A percentile compares a stretch with the other conserved stretches of the same genome.
These are phyloP conservation scores for Pseudonitzschia pungens DNA, from an alignment of 108 stramenopile genomes.

Conservation along the genomic window DNA sequence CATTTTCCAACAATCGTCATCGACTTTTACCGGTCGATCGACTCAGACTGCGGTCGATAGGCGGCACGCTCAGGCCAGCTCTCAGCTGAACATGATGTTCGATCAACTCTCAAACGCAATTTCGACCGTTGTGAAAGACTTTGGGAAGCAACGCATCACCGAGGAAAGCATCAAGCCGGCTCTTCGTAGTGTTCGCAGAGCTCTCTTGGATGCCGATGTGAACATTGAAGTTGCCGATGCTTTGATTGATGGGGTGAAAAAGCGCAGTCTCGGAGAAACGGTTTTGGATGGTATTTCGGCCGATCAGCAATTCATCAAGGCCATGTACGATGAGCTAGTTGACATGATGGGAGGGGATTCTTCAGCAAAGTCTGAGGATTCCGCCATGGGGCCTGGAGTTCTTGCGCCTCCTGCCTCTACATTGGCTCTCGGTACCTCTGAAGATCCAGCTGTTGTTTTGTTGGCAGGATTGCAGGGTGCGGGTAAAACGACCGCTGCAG, in stretches of 20 bases:
- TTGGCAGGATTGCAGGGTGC: slow-evolving; percentile 96
- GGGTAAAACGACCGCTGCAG: slow-evolving; percentile 60
- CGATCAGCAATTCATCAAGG: slow-evolving; percentile 92
- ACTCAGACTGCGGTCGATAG: not conserved
- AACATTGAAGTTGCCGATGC: slow-evolving; percentile 88
- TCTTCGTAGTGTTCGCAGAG: slow-evolving; percentile 83
- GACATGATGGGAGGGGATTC: slow-evolving; percentile 91
- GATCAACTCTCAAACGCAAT: slow-evolving; percentile 80
- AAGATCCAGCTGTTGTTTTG: slow-evolving; percentile 83
- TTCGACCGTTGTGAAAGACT: slow-evolving; percentile 62
- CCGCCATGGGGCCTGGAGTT: not conserved
- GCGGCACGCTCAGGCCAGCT: not conserved
- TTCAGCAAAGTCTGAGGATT: slow-evolving; percentile 2
- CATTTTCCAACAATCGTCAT: not conserved
- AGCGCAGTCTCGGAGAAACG: slow-evolving; percentile 81
- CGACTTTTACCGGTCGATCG: slow-evolving; percentile 9
- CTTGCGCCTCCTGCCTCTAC: slow-evolving; percentile 53
- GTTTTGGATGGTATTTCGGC: slow-evolving; percentile 86
- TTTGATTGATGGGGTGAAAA: slow-evolving; percentile 87
- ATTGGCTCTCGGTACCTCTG: slow-evolving; percentile 48
- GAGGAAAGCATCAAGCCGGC: slow-evolving; percentile 78
- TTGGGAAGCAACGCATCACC: slow-evolving; percentile 79
- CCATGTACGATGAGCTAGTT: slow-evolving; percentile 94
- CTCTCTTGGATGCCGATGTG: slow-evolving; percentile 90
- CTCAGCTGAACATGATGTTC: slow-evolving; percentile 78